A percentile compares a stretch with the other conserved stretches of the same genome.
Evolutionary conservation across 2,329 filamentous ascomycete genomes (phyloP).

Genomic region (Periglandula ipomoeae): DNA sequence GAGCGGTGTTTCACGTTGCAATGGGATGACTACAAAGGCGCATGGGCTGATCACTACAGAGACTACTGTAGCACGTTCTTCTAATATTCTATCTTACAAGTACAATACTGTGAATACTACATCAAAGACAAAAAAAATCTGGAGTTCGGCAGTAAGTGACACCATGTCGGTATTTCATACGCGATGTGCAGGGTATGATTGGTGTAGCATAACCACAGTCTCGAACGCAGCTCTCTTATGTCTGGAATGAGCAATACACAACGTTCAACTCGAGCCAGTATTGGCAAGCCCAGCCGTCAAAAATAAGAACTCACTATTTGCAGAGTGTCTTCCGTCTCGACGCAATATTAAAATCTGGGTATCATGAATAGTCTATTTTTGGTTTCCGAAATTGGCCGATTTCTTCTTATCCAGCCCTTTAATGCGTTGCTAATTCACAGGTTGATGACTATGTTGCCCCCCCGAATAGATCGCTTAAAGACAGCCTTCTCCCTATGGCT

Average conservation of each 20-base stretch:
- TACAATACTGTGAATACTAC: background rate
- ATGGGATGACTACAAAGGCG: slow-evolving; percentile 1
- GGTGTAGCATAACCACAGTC: too few species aligned
- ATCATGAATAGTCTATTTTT: too few species aligned
- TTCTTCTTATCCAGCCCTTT: too few species aligned
- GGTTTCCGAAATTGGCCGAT: too few species aligned
- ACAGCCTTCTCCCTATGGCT: slow-evolving; percentile 34
- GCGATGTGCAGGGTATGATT: too few species aligned
- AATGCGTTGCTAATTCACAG: background rate
- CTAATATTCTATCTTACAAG: background rate
- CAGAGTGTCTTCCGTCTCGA: too few species aligned
- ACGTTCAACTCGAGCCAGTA: too few species aligned
- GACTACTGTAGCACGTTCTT: background rate
- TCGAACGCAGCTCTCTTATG: too few species aligned
- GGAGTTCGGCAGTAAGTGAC: background rate
- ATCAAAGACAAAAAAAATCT: background rate
- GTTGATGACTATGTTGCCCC: slow-evolving; percentile 16
- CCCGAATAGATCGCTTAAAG: slow-evolving; percentile 36
- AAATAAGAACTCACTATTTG: too few species aligned
- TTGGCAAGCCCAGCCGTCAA: too few species aligned
- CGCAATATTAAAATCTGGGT: too few species aligned
- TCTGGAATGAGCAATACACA: too few species aligned
- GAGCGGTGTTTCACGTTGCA: background rate
- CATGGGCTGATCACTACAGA: slow-evolving; percentile 2
- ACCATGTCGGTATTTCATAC: background rate